Evolutionary conservation across 331 rosid genomes (phyloP).

Genomic region (Rhamnella rubrinervis): DNA sequence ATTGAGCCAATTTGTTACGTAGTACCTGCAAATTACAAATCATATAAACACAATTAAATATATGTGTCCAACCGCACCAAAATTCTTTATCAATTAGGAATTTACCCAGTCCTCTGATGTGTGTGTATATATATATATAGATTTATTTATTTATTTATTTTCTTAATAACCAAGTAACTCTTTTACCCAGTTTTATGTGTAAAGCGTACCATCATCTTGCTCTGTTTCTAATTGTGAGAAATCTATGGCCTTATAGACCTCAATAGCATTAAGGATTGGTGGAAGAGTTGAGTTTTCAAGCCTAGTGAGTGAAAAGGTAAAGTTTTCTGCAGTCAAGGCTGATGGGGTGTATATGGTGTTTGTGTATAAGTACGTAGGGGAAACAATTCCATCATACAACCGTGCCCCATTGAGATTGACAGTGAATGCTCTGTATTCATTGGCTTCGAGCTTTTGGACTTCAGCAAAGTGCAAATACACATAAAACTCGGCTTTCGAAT

Average conservation of each 20-base stretch:
- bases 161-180: too few species aligned
- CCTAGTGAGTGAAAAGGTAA: background rate
- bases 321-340: too few species aligned
- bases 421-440: conserved; percentile 20
- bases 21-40: conserved; percentile 21
- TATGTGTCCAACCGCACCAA: background rate
- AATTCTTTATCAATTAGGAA: too few species aligned
- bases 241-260: conserved; percentile 25
- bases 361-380: background rate
- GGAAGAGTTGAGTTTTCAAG: background rate
- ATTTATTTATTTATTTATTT: too few species aligned
- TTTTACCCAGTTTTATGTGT: too few species aligned
- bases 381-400: background rate
- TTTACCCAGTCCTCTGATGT: background rate
- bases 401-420: conserved; percentile 2
- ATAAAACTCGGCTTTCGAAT: background rate
- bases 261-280: conserved; percentile 40
- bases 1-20: conserved; percentile 23
- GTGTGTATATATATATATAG: too few species aligned
- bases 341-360: background rate
- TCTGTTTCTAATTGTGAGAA: conserved; percentile 37
- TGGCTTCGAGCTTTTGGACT: conserved; percentile 19
- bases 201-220: conserved; percentile 43
- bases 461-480: conserved; percentile 38
- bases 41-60: background rate